phyloP scores from a whole-genome alignment of 306 rosid species.

The Cicer yamashitae region DNA sequence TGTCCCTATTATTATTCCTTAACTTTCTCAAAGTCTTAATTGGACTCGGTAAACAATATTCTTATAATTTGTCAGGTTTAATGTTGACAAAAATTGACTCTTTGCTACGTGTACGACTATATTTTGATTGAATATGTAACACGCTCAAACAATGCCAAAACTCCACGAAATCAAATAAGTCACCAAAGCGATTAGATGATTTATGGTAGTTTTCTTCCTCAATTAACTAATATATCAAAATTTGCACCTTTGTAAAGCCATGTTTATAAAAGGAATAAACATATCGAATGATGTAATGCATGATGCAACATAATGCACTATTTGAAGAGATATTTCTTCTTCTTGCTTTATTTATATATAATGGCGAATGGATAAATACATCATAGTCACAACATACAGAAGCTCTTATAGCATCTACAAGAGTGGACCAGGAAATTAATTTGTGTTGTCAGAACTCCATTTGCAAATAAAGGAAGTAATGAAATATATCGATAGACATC shows the following conservation, averaged over 20 bases:
- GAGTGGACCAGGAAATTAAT: constrained; percentile 42
- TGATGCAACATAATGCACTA: constrained; percentile 51
- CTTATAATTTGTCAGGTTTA: constrained; percentile 38
- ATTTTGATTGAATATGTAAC: constrained; percentile 15
- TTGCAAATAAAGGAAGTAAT: constrained; percentile 20
- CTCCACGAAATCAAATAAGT: not conserved
- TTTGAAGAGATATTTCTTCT: constrained; percentile 39
- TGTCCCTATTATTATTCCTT: constrained; percentile 15
- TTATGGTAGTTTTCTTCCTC: constrained; percentile 14
- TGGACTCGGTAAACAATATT: constrained; percentile 6
- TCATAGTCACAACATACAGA: constrained; percentile 41
- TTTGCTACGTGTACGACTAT: constrained; percentile 44
- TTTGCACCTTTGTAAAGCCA: constrained; percentile 3
- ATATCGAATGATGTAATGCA: constrained; percentile 48
- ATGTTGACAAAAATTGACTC: constrained; percentile 52
- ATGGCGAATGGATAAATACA: constrained; percentile 44
- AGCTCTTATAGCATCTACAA: constrained; percentile 42
- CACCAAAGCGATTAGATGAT: constrained; percentile 6
- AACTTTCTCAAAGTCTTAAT: constrained; percentile 25
- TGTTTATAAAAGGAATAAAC: constrained; percentile 30
- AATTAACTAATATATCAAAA: not conserved
- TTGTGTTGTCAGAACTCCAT: constrained; percentile 49
- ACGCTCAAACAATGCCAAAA: constrained; percentile 9
- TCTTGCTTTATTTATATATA: constrained; percentile 33
- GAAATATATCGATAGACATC: constrained; percentile 16